These are phyloP conservation scores for Ascochyta viciae-villosae DNA, from an alignment of 2,329 filamentous ascomycete genomes.

Conservation along the genomic window DNA sequence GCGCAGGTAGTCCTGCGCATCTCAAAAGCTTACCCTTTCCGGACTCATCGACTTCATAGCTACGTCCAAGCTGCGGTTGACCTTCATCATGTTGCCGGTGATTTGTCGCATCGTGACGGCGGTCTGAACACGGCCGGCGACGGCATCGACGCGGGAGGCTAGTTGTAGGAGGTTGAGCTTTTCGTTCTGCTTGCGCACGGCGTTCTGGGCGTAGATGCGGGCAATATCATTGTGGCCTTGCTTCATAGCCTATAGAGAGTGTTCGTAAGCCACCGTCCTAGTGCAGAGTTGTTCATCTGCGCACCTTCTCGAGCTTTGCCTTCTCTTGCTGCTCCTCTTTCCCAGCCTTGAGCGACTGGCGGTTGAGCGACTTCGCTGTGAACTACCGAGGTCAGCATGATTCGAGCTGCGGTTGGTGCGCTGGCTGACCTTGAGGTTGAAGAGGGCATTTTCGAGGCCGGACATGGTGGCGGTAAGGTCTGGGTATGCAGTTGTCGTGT, in stretches of 20 bases:
- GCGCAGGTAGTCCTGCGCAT: background rate
- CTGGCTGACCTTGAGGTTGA: slow-evolving; percentile 64
- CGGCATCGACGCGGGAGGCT: slow-evolving; percentile 65
- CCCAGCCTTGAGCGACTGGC: slow-evolving; percentile 66
- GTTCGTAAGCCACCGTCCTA: background rate
- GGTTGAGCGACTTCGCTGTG: slow-evolving; percentile 68
- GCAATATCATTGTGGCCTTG: slow-evolving; percentile 67
- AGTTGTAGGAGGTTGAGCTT: slow-evolving; percentile 65
- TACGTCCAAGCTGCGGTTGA: slow-evolving; percentile 67
- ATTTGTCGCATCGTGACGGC: slow-evolving; percentile 69
- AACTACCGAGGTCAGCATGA: slow-evolving; percentile 55
- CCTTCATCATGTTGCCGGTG: slow-evolving; percentile 67
- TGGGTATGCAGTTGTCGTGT: slow-evolving; percentile 14
- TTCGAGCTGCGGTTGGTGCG: slow-evolving; percentile 5
- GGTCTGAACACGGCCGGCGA: slow-evolving; percentile 66
- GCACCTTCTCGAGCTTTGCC: slow-evolving; percentile 66
- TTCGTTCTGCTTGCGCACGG: slow-evolving; percentile 69
- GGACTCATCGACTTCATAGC: slow-evolving; percentile 70
- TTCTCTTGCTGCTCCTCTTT: slow-evolving; percentile 69
- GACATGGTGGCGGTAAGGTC: slow-evolving; percentile 56
- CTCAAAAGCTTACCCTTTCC: slow-evolving; percentile 59
- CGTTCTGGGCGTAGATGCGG: slow-evolving; percentile 69
- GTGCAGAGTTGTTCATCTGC: background rate
- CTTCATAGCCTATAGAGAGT: slow-evolving; percentile 60
- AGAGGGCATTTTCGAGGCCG: slow-evolving; percentile 67